Base-by-base conservation (phyloP, 2,329 filamentous ascomycete genomes). In the Arthrobotrys musiformis region DNA sequence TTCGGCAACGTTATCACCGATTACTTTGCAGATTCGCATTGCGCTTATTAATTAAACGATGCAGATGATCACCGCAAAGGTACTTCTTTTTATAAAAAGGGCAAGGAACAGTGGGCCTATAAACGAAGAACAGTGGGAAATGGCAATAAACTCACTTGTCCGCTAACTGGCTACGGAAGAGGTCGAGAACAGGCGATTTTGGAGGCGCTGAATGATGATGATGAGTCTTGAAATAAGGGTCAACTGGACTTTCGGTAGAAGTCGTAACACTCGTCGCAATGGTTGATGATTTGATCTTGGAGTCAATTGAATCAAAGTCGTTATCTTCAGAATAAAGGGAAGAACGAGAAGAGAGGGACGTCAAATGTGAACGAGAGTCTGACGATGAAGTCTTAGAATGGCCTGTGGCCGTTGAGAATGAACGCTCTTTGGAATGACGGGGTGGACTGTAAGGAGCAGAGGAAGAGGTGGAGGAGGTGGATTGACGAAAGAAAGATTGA, bases 401-500 rank as follows among this genome's bases (percentile, higher is more conserved):
- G 35, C 68, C 74, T 17, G 66, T 66, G 44, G 69, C 58, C 33
- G 74, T 63, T 50, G 68, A 73, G 44, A 69, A 68, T 62, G 74
- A 70, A 40, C 60, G 73, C 7, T 72, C 68, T 63, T 66, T 70
- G 68, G 74, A 78, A 73, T 78, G 74, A 69, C 46, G 69, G 61
- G 67, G 64, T 24, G 74, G 68, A 46, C 67, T 72, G 66, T 77
- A 70, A 54, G 68, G 62, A 48, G 54, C 44, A 37, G 74, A 78
- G 68, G 74, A 78, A 78, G 74, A 78, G 63, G 68, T 68, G 58
- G 69, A 73, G 62, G 74, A 78, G 61, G 67, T 56, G 37, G 74
- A 78, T 68, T 78, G 74, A 73, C 74, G 69, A 63, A 78, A 78
- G 68, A 73, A 78, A 70, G 66, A 70, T 50, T 70, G 73, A 67